Base-by-base conservation (phyloP, 345 rosid species). In the Linum trigynum region DNA sequence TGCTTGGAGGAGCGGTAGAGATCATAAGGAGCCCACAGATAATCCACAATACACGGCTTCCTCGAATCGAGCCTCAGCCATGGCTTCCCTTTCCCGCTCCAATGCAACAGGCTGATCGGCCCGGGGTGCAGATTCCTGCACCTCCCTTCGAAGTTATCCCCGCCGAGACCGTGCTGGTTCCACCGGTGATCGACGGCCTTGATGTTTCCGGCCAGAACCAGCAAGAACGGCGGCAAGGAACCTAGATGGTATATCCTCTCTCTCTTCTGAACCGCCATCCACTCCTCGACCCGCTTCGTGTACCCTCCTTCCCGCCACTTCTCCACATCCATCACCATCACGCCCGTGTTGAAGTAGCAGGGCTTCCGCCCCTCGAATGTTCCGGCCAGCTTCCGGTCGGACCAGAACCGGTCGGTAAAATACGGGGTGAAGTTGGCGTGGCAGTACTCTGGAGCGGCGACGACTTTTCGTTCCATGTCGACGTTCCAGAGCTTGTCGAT, bases 11-110 rank as follows among this genome's bases (percentile, higher is more conserved):
- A 84, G 70, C 79, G 84, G 71, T 81, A 82, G 32, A 82, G 81
- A 72, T 87, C 88, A 57, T 83, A 87, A 0, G 90, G 94, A 62
- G 84, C 90, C 94, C 94, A 87, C 0, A 83, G 78, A 63, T 80
- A 80, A 77, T 85, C 94, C 71, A 83, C 81, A 5, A 62, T 70
- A 63, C 90, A 85, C 15, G 88, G 90, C 72, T 79, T 83, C 59
- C 83, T 70, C 2, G 85, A 79, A 62, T 83, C 88, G 57, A 81
- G 50, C 69, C 95, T 82, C 60, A 80, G 36, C 88, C 90, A 80
- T 39, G 90, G 88, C 76, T 87, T 83, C 5, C 90, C 88, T 67
- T 82, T 87, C 0, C 87, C 95, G 35, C 88, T 85, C 90, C 90
- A 85, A 72, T 83, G 90, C 10, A 85, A 83, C 36, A 82, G 82